Evolutionary conservation across 2,329 filamentous ascomycete genomes (phyloP).

Genomic region (Pezicula carpinea): DNA sequence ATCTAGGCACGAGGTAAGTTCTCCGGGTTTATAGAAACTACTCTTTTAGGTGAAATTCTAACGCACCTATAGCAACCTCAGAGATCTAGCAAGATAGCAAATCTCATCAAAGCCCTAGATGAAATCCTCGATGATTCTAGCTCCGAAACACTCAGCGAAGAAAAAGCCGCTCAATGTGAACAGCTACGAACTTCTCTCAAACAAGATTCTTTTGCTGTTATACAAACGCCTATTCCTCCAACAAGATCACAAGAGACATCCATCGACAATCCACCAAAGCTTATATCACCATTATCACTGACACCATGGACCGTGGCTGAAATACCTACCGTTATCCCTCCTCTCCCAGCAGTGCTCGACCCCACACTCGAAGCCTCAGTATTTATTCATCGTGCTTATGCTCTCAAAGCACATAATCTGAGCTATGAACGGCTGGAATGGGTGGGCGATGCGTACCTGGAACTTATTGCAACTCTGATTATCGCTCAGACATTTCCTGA

Average conservation of each 20-base stretch:
- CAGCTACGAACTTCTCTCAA: constrained; percentile 16
- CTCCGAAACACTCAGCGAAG: constrained; percentile 14
- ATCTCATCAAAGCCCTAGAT: constrained; percentile 21
- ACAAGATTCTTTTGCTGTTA: not conserved
- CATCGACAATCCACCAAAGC: constrained; percentile 14
- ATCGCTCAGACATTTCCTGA: constrained; percentile 69
- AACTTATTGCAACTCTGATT: constrained; percentile 69
- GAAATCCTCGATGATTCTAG: constrained; percentile 17
- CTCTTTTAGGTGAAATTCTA: not conserved
- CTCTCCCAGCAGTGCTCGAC: constrained; percentile 58
- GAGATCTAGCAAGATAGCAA: constrained; percentile 15
- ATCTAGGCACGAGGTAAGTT: not conserved
- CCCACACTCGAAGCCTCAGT: constrained; percentile 54
- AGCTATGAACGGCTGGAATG: constrained; percentile 83
- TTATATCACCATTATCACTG: constrained; percentile 23
- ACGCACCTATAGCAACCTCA: not conserved
- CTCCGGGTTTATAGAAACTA: not conserved
- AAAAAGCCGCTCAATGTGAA: constrained; percentile 14
- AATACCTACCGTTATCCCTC: constrained; percentile 45
- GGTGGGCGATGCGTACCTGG: constrained; percentile 81
- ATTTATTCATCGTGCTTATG: constrained; percentile 55
- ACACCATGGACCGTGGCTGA: constrained; percentile 48
- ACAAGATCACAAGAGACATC: not conserved
- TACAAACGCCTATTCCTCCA: not conserved
- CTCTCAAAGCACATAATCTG: constrained; percentile 18